phyloP scores from a whole-genome alignment of 2,329 filamentous ascomycete species.

The Neofusicoccum parvum region DNA sequence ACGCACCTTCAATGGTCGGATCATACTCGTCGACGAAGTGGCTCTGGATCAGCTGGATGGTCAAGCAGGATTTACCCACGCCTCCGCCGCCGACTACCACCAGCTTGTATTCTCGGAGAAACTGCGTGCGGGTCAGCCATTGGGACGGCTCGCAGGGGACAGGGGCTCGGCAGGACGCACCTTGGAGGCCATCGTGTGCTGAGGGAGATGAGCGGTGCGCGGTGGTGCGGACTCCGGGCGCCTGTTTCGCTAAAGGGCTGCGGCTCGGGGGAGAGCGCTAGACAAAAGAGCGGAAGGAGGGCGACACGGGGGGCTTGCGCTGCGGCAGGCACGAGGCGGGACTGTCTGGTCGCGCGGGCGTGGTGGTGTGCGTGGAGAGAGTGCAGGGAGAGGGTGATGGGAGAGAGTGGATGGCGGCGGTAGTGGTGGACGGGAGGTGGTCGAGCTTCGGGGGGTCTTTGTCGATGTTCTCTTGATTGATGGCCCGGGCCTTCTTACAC shows the following conservation, averaged over 20 bases:
- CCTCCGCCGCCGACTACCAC: constrained; percentile 97
- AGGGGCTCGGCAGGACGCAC: constrained; percentile 27
- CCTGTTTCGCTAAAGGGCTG: constrained; percentile 21
- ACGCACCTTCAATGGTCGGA: constrained; percentile 94
- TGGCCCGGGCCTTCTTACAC: constrained; percentile 15
- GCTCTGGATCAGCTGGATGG: constrained; percentile 78
- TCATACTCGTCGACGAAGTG: constrained; percentile 99
- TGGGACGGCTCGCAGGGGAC: not conserved
- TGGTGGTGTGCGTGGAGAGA: constrained; percentile 15
- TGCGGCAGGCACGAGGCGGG: constrained; percentile 15
- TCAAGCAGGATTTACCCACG: constrained; percentile 98
- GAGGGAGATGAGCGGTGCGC: constrained; percentile 21
- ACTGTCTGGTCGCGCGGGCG: not conserved
- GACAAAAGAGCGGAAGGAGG: constrained; percentile 21
- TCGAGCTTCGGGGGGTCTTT: constrained; percentile 21
- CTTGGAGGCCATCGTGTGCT: constrained; percentile 40
- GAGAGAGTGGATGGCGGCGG: constrained; percentile 21
- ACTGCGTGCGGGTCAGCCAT: constrained; percentile 42
- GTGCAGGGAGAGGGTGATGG: constrained; percentile 8
- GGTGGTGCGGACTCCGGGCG: constrained; percentile 18
- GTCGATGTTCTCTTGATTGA: constrained; percentile 21
- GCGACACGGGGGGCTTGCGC: not conserved
- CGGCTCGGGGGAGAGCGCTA: constrained; percentile 18
- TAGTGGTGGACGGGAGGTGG: constrained; percentile 19
- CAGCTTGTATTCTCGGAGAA: constrained; percentile 57